Evolutionary conservation across 805 yeast genomes (phyloP), one percentile per base, ranked within the genome.

Genomic region (Candida vartiovaarae): DNA sequence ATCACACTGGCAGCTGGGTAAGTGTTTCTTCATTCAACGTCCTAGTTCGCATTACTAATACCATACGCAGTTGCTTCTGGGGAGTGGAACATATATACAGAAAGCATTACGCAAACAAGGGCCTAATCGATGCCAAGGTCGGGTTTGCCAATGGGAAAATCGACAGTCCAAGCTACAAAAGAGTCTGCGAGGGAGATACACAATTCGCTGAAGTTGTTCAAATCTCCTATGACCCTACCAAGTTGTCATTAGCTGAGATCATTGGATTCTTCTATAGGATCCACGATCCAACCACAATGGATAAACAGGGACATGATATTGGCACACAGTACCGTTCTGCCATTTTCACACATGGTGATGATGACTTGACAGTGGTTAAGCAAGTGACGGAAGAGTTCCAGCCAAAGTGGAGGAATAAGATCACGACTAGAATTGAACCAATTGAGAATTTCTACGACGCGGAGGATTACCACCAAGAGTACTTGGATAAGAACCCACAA

Each of bases 291-390:
- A 93, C 98, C 3, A 82, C 89, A 3, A 48, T 73, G 42, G 79
- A 90, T 56, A 59, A 75, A 2, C 98, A 93, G 64, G 99, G 99
- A 3, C 84, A 86, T 20, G 97, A 91, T 58, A 54, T 56, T 7
- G 99, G 99, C 8, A 78, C 91, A 1, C 98, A 93, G 63, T 91
- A 91, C 67, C 76, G 97, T 56, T 81, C 91, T 15, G 96, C 82
- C 2, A 74, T 93, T 8, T 87, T 80, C 64, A 70, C 82, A 7
- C 84, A 80, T 55, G 55, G 64, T 36, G 68, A 67, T 3, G 80
- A 71, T 25, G 68, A 68, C 38, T 62, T 74, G 7, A 51, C 62
- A 3, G 60, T 66, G 11, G 81, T 85, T 3, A 49, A 64, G 42
- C 54, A 63, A 28, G 68, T 72, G 2, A 72, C 74, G 50, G 72